Conservation (phyloP, 495 filamentous ascomycete genomes). For the Lophiotrema nucula region DNA sequence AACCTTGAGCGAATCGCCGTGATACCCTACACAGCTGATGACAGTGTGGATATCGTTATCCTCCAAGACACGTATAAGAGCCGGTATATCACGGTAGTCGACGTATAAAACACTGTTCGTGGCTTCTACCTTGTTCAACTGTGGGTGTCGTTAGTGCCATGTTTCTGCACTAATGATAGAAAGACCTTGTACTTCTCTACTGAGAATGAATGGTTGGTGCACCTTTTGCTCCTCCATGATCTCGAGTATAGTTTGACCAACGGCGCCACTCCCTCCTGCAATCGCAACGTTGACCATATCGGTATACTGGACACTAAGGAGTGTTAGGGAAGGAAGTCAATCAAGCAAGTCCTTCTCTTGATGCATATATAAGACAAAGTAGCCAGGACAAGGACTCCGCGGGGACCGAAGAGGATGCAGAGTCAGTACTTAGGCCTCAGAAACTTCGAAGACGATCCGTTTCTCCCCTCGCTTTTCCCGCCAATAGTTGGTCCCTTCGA, state of each 20-base stretch:
- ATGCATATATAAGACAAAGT: too few relatives aligned
- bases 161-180: not conserved
- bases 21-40: not conserved
- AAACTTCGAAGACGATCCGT: too few relatives aligned
- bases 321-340: not conserved
- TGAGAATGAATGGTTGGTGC: not conserved
- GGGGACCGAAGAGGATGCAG: too few relatives aligned
- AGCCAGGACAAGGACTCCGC: too few relatives aligned
- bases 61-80: not conserved
- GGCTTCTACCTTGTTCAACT: not conserved
- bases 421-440: too few relatives aligned
- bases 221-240: not conserved
- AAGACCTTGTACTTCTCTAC: not conserved
- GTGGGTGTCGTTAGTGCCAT: not conserved
- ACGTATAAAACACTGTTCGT: not conserved
- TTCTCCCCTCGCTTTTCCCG: conserved; percentile 9
- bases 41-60: not conserved
- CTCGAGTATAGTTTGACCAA: not conserved
- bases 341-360: too few relatives aligned
- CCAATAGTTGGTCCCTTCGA: conserved; percentile 10
- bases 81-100: not conserved
- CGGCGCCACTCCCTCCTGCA: not conserved
- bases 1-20: not conserved
- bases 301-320: not conserved
- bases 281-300: not conserved